These are phyloP conservation scores for Aspergillus pseudotamarii DNA, from an alignment of 2,329 filamentous ascomycete genomes.

Conservation along the genomic window DNA sequence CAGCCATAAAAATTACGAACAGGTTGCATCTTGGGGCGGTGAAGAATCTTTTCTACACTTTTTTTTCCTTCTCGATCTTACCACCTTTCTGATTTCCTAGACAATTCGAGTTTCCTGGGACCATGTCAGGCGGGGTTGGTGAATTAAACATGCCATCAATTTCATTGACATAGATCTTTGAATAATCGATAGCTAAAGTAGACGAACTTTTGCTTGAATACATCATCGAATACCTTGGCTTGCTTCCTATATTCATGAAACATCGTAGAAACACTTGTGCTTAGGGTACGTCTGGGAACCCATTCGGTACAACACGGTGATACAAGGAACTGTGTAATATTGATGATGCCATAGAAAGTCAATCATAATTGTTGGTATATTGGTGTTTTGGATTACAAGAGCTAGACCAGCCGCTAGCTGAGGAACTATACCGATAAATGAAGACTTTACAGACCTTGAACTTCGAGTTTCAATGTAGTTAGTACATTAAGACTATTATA, in stretches of 20 bases:
- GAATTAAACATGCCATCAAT: background rate
- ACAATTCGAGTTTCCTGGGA: background rate
- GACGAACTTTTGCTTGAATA: background rate
- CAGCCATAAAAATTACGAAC: conserved; percentile 3
- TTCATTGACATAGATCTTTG: background rate
- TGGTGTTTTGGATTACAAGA: too few species aligned
- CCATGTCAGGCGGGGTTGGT: background rate
- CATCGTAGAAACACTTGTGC: background rate
- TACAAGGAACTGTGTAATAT: too few species aligned
- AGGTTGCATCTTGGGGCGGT: background rate
- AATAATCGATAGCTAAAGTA: background rate
- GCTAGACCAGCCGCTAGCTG: too few species aligned
- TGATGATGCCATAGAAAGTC: too few species aligned
- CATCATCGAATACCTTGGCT: background rate
- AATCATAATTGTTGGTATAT: too few species aligned
- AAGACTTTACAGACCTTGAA: too few species aligned
- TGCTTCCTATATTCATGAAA: background rate
- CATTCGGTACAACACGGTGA: too few species aligned
- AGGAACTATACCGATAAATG: too few species aligned
- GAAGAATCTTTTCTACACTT: background rate
- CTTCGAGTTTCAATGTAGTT: background rate
- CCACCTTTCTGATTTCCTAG: background rate
- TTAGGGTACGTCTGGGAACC: too few species aligned
- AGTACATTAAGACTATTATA: background rate
- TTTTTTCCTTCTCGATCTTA: background rate